Conservation (phyloP, 2,329 filamentous ascomycete species). For the Orbilia quercus region DNA sequence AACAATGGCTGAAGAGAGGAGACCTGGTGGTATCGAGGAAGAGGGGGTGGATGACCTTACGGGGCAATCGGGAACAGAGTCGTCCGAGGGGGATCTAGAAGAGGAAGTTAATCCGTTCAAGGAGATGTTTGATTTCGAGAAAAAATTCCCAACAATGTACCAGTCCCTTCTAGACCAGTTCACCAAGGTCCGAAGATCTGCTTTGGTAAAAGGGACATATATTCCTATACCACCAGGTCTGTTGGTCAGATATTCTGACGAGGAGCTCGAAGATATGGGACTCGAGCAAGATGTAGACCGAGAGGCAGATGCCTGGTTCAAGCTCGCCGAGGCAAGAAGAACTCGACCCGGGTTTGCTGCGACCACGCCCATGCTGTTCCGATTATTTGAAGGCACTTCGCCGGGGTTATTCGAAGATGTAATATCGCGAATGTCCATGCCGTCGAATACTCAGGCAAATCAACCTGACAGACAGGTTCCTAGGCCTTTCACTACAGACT, state of each 20-base stretch:
- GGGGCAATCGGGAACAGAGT: too few species aligned
- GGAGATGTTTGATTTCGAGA: slow-evolving; percentile 25
- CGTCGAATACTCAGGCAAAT: too few species aligned
- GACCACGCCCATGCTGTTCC: background rate
- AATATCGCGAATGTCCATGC: background rate
- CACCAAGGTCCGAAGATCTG: background rate
- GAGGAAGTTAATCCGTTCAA: background rate
- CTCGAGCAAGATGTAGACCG: background rate
- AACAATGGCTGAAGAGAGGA: slow-evolving; percentile 5
- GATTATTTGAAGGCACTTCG: slow-evolving; percentile 28
- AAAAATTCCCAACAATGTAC: slow-evolving; percentile 4
- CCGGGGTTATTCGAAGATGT: slow-evolving; percentile 1
- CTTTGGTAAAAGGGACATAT: slow-evolving; percentile 5
- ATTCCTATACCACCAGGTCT: slow-evolving; percentile 28
- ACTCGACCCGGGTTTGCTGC: background rate
- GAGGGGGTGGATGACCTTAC: too few species aligned
- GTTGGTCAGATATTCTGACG: slow-evolving; percentile 7
- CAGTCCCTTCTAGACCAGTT: slow-evolving; percentile 2
- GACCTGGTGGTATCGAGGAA: too few species aligned
- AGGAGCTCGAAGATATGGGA: slow-evolving; percentile 24
- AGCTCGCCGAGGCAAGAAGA: background rate
- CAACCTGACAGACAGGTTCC: too few species aligned
- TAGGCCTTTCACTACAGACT: too few species aligned
- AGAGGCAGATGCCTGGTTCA: background rate
- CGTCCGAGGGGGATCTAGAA: too few species aligned